Evolutionary conservation across 2,329 filamentous ascomycete species (phyloP).

Genomic region (Blumeria hordei): DNA sequence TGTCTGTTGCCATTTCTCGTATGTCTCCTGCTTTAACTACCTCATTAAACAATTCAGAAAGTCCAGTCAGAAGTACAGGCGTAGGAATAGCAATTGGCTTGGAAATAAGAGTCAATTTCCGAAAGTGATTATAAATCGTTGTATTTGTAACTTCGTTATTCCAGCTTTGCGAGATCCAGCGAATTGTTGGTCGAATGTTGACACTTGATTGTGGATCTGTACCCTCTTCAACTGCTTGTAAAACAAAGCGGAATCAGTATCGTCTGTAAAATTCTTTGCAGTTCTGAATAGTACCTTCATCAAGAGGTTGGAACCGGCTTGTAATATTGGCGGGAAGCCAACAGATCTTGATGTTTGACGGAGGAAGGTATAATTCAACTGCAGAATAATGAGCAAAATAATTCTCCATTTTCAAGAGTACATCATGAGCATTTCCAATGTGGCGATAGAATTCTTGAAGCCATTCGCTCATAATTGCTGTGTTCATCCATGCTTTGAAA

Average conservation of each 20-base stretch:
- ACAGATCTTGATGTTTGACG: constrained; percentile 1
- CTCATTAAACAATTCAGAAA: too few relatives aligned
- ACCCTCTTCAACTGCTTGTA: too few relatives aligned
- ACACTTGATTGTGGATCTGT: too few relatives aligned
- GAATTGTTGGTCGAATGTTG: too few relatives aligned
- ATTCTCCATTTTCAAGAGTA: constrained; percentile 2
- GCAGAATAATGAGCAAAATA: constrained; percentile 1
- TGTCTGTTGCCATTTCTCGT: too few relatives aligned
- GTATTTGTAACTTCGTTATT: too few relatives aligned
- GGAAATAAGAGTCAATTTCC: too few relatives aligned
- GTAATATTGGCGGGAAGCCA: constrained; percentile 2
- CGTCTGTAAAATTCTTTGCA: background rate
- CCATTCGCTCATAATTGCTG: constrained; percentile 2
- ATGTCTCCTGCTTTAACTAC: too few relatives aligned
- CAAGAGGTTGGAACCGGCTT: constrained; percentile 1
- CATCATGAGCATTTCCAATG: background rate
- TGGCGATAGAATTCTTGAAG: constrained; percentile 1
- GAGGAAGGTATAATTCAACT: background rate
- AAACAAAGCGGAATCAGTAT: background rate
- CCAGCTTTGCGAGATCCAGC: too few relatives aligned
- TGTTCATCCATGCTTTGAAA: constrained; percentile 1
- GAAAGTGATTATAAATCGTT: too few relatives aligned
- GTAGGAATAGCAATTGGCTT: too few relatives aligned
- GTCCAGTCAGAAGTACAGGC: too few relatives aligned
- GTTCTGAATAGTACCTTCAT: constrained; percentile 1